These are phyloP conservation scores for Botrytis elliptica DNA, from an alignment of 2,329 filamentous ascomycete species.

Conservation along the genomic window DNA sequence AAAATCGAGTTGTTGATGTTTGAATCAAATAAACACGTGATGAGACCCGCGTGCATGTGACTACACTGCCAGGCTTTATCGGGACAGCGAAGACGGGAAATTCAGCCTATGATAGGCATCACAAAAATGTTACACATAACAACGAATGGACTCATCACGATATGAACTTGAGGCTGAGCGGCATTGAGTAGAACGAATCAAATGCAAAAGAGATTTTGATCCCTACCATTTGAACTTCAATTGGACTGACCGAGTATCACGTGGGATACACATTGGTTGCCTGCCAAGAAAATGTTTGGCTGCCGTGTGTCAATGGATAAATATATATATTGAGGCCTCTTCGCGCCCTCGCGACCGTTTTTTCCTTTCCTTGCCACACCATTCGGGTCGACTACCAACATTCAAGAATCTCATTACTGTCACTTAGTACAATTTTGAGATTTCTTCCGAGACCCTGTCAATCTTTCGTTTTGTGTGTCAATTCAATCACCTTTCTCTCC, in stretches of 20 bases:
- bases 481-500: conserved; percentile 14
- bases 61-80: not conserved
- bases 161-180: conserved; percentile 13
- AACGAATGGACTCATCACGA: conserved; percentile 13
- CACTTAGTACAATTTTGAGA: conserved; percentile 39
- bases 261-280: not conserved
- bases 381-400: conserved; percentile 39
- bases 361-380: conserved; percentile 39
- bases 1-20: not conserved
- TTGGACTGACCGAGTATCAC: conserved; percentile 15
- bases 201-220: conserved; percentile 15
- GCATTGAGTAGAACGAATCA: conserved; percentile 3
- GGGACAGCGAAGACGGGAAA: not conserved
- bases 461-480: conserved; percentile 41
- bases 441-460: conserved; percentile 42
- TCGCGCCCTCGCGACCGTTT: conserved; percentile 22
- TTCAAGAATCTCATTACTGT: conserved; percentile 40
- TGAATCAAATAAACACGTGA: not conserved
- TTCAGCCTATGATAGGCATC: not conserved
- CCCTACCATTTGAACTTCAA: not conserved
- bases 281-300: conserved; percentile 9
- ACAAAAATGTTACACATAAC: not conserved
- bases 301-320: not conserved
- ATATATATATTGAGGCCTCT: conserved; percentile 18
- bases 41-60: not conserved